Evolutionary conservation across 2,329 filamentous ascomycete genomes (phyloP).

Genomic region (Amphichorda felina): DNA sequence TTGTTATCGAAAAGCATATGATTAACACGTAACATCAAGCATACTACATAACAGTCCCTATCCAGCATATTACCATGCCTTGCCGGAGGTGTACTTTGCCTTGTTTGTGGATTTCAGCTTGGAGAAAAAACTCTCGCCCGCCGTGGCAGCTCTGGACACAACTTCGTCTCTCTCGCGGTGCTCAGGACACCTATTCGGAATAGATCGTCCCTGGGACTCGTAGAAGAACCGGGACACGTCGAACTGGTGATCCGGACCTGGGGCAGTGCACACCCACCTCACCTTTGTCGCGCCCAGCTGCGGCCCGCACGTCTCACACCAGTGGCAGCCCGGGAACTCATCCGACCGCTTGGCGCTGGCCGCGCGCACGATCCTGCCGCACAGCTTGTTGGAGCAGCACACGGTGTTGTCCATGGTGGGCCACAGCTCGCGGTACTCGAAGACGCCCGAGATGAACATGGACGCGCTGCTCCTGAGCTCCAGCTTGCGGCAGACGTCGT

Average conservation of each 20-base stretch:
- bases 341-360: conserved; percentile 9
- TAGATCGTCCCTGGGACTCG: conserved; percentile 16
- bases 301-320: conserved; percentile 20
- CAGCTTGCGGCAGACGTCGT: conserved; percentile 16
- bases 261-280: conserved; percentile 10
- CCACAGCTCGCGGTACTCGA: conserved; percentile 18
- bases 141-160: background rate
- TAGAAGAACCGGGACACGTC: conserved; percentile 19
- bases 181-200: conserved; percentile 11
- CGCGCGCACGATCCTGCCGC: conserved; percentile 17
- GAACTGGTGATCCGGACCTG: conserved; percentile 15
- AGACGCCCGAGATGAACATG: conserved; percentile 9
- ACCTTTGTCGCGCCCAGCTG: conserved; percentile 13
- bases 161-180: conserved; percentile 2
- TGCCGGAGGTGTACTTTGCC: too few species aligned
- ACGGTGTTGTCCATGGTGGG: conserved; percentile 14
- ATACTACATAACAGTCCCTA: too few species aligned
- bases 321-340: conserved; percentile 12
- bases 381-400: conserved; percentile 27
- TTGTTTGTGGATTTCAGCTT: too few species aligned
- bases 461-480: conserved; percentile 12
- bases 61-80: too few species aligned
- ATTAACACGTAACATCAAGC: too few species aligned
- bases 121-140: too few species aligned
- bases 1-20: too few species aligned